Conservation (phyloP, 257 asterid species). For the Solanum clarkiae region DNA sequence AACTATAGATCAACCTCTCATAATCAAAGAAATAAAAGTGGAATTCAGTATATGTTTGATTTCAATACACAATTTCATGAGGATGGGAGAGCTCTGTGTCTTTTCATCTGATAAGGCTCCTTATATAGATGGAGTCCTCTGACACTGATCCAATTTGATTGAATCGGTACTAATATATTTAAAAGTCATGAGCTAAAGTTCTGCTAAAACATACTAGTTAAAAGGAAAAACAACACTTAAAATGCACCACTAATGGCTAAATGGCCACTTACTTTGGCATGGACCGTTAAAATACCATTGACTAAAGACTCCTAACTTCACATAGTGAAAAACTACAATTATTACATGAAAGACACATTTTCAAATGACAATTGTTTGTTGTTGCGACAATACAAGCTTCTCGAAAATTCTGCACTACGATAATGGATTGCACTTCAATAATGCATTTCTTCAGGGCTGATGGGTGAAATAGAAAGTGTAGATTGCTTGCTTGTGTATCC, state of each 20-base stretch:
- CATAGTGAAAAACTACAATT: not conserved
- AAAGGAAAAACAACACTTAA: not conserved
- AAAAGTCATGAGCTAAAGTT: not conserved
- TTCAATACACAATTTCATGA: not conserved
- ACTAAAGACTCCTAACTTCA: not conserved
- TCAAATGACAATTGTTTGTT: not conserved
- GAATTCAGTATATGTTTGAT: not conserved
- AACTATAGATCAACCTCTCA: not conserved
- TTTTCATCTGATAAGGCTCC: not conserved
- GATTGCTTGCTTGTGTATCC: not conserved
- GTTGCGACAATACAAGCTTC: not conserved
- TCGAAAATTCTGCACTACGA: not conserved
- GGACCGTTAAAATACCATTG: not conserved
- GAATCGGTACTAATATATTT: not conserved
- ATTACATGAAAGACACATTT: not conserved
- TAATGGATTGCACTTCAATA: not conserved
- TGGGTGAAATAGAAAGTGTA: not conserved
- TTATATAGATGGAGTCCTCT: not conserved
- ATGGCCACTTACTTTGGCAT: not conserved
- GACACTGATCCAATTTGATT: not conserved
- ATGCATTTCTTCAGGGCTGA: not conserved
- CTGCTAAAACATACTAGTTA: not conserved
- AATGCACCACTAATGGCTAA: not conserved
- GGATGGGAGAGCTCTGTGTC: not conserved
- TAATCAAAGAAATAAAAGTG: not conserved